Conservation (phyloP, 345 rosid genomes). For the Gossypium stocksii region DNA sequence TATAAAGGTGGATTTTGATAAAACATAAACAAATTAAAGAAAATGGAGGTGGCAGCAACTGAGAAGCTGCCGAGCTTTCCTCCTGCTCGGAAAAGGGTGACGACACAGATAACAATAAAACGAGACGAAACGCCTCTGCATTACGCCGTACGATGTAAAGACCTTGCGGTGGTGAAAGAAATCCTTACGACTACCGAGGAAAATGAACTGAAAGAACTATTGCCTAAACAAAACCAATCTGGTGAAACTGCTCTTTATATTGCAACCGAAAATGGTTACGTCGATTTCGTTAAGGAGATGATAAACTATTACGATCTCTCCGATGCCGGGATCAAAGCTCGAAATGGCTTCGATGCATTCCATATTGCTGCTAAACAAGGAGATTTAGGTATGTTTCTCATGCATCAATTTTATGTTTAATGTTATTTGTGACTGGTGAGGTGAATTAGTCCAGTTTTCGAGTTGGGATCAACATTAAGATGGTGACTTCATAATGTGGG, state of each 20-base stretch:
- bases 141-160: conserved; percentile 70
- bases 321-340: conserved; percentile 76
- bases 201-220: conserved; percentile 41
- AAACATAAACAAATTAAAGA: too few species aligned
- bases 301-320: conserved; percentile 67
- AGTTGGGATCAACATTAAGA: background rate
- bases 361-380: conserved; percentile 98
- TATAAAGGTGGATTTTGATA: too few species aligned
- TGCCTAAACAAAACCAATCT: conserved; percentile 75
- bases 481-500: conserved; percentile 8
- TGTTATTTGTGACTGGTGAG: background rate
- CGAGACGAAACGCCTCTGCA: conserved; percentile 74
- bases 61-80: conserved; percentile 11
- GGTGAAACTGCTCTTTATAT: conserved; percentile 96
- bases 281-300: conserved; percentile 73
- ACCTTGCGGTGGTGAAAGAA: conserved; percentile 43
- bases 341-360: conserved; percentile 91
- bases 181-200: conserved; percentile 41
- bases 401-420: background rate
- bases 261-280: conserved; percentile 78
- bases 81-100: conserved; percentile 60
- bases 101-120: conserved; percentile 83
- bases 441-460: background rate
- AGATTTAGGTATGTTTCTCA: conserved; percentile 51
- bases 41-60: conserved; percentile 20